Base-by-base conservation (phyloP, 768 basidiomycete species). In the Lactarius hengduanensis region DNA sequence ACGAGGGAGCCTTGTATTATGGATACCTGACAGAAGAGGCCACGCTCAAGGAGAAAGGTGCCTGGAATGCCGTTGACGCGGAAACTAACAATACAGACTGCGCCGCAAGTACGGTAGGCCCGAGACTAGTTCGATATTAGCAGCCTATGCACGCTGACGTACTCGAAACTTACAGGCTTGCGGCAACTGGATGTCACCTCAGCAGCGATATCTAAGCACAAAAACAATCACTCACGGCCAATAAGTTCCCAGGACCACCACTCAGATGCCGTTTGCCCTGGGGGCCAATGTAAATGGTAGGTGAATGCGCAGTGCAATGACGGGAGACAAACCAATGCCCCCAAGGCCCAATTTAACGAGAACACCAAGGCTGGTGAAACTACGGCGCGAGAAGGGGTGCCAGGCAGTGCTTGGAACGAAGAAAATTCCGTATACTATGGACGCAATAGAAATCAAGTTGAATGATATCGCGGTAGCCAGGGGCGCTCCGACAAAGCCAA, bases 171-270 rank as follows among this genome's bases (percentile, higher is more conserved):
- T 69, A 84, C 84, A 82, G 74, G 71, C 84, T 85, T 45, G 83
- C 83, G 18, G 85, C 83, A 53, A 85, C 83, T 86, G 41, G 13
- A 11, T 28, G 54, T 40, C 22, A 54, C 18, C n/a, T 43, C n/a
- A 50, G 59, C 32, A 60, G 64, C 45, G 15, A 53, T 56, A 38
- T 18, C n/a, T 22, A 13, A 32, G 22, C 26, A 15, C 18, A 9
- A 62, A 36, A 32, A 18, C 2, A 57, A 34, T 22, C 47, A 79
- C 80, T 73, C 60, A 82, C 76, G 76, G 28, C 87, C 88, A 38
- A 91, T 77, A 7, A 94, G 82, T 77, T 97, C 95, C 96, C 96
- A 96, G 45, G 90, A 89, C 94, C 96, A 98, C 96, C 96, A 98
- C 76, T 97, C 96, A 4, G 86, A 87, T 1, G 92, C 92, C 4